Base-by-base conservation (phyloP, 192 early-diverging fungal genomes). In the Coemansia reversa region DNA sequence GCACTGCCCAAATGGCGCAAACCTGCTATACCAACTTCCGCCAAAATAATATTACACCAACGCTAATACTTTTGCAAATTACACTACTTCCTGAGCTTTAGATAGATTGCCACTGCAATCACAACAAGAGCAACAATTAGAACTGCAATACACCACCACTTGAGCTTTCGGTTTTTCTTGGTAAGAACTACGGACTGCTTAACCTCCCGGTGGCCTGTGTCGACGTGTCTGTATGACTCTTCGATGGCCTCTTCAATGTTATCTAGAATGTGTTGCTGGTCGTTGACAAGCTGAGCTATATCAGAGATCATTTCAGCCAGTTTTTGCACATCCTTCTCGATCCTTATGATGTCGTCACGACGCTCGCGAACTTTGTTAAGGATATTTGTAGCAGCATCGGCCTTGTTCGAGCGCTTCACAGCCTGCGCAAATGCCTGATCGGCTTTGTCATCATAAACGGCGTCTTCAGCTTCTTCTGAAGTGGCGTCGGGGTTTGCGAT, bases 61-160 rank as follows among this genome's bases (percentile, higher is more conserved):
- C 30, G n/a, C 30, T 32, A 5, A n/a, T n/a, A n/a, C n/a, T n/a
- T n/a, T n/a, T n/a, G n/a, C n/a, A n/a, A n/a, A n/a, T n/a, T n/a
- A n/a, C 30, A 7, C 30, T 32, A 48, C 58, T 60, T 48, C 20
- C 22, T 65, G 12, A 65, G 33, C 55, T 66, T 58, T 8, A 66
- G 30, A 12, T 80, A 67, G 8, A 68, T 20, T 27, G 69, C 25
- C 63, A 74, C 50, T 54, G 65, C 59, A 63, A 73, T 56, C 61
- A 66, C 55, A 74, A 86, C 35, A 72, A 82, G 59, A 11, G 39
- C 22, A 70, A 82, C 30, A 74, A 85, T 57, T 7, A 55, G 7
- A 19, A 73, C 28, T 39, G 52, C 28, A 11, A 76, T 30, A 60
- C 22, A 35, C 42, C 45, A 47, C 72, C 72, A 74, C 55, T 24